A percentile compares a stretch with the other conserved stretches of the same genome.
Evolutionary conservation across 176 grass and related monocot species (phyloP).

Genomic region (Coix lacrymajobi): DNA sequence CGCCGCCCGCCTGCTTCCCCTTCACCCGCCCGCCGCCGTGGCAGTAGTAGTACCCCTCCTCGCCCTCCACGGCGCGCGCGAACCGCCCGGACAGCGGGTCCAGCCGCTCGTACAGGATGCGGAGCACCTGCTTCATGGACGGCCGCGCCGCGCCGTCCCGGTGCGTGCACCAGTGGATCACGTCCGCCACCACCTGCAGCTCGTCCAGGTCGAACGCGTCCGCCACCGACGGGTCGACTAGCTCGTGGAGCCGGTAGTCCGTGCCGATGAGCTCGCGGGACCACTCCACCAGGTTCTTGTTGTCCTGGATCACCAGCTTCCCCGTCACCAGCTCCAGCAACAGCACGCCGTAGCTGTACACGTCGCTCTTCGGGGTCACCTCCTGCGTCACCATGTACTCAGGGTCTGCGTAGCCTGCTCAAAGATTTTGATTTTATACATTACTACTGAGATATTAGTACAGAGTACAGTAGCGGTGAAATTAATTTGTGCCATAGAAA

Average conservation of each 20-base stretch:
- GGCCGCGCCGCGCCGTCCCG: constrained; percentile 57
- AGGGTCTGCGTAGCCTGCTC: constrained; percentile 70
- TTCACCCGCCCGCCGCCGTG: constrained; percentile 23
- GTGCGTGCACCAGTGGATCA: constrained; percentile 84
- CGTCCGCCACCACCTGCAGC: constrained; percentile 68
- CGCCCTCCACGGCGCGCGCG: constrained; percentile 59
- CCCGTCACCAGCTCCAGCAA: constrained; percentile 84
- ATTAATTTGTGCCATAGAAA: background rate
- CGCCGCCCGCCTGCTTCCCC: constrained; percentile 33
- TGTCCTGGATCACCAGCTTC: constrained; percentile 47
- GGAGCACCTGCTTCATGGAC: constrained; percentile 85
- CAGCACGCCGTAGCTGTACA: constrained; percentile 85
- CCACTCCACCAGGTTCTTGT: constrained; percentile 58
- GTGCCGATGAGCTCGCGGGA: constrained; percentile 59
- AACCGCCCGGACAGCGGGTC: constrained; percentile 62
- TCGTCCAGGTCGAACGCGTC: constrained; percentile 76
- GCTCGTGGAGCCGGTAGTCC: constrained; percentile 59
- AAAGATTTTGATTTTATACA: background rate
- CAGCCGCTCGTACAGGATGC: constrained; percentile 79
- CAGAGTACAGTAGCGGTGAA: background rate
- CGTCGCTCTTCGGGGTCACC: constrained; percentile 72
- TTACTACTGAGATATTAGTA: background rate
- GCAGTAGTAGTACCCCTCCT: constrained; percentile 57
- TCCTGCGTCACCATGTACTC: constrained; percentile 57
- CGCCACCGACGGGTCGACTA: constrained; percentile 65